phyloP scores from a whole-genome alignment of 345 rosid genomes.

The Limnanthes douglasii region DNA sequence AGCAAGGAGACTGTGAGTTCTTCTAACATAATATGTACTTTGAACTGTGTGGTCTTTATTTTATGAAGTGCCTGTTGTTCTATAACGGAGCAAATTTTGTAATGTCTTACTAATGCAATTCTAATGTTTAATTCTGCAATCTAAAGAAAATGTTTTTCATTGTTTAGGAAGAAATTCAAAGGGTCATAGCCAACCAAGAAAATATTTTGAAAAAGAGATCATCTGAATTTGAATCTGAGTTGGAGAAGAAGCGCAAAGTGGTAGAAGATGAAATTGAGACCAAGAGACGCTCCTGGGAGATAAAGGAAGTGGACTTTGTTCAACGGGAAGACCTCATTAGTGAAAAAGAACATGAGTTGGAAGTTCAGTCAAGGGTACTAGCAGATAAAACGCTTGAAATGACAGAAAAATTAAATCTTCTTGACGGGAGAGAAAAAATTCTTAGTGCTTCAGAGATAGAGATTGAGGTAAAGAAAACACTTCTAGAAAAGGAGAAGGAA shows the following conservation, averaged over 20 bases:
- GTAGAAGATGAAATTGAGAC: conserved; percentile 79
- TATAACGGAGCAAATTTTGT: not conserved
- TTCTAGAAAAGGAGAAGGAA: conserved; percentile 46
- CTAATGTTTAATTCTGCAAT: conserved; percentile 2
- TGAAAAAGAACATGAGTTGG: conserved; percentile 81
- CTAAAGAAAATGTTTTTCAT: not conserved
- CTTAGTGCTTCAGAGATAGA: conserved; percentile 38
- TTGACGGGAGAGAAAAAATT: conserved; percentile 50
- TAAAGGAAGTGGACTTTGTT: conserved; percentile 68
- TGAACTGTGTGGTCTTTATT: too few species aligned
- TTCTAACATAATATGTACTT: conserved; percentile 4
- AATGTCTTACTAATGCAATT: too few species aligned
- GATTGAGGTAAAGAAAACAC: conserved; percentile 19
- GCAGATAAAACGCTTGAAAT: conserved; percentile 62
- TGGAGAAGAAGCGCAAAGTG: conserved; percentile 42
- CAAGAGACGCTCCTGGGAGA: conserved; percentile 85
- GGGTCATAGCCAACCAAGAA: conserved; percentile 48
- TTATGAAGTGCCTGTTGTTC: too few species aligned
- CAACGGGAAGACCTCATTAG: conserved; percentile 46
- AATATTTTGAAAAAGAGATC: conserved; percentile 36
- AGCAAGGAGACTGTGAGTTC: conserved; percentile 70
- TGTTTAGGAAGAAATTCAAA: conserved; percentile 51
- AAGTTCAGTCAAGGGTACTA: conserved; percentile 39
- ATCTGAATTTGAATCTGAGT: conserved; percentile 63
- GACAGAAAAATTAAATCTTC: conserved; percentile 25